Evolutionary conservation across 345 rosid species (phyloP).

Genomic region (Nasturtium officinale): DNA sequence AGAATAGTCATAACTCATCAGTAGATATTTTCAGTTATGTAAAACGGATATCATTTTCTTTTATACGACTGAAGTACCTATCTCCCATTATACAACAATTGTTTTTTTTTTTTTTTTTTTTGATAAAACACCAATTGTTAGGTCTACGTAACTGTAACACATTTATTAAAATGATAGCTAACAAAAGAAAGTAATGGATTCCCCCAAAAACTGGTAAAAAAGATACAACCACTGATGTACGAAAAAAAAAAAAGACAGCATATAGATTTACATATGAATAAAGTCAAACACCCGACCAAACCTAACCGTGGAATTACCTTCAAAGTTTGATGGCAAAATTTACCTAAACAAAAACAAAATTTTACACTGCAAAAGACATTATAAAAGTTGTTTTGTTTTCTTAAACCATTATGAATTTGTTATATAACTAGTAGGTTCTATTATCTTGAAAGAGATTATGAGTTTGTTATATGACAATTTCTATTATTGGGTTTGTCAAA

Average conservation of each 20-base stretch:
- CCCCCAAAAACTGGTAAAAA: background rate
- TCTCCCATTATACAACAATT: background rate
- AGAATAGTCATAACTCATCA: background rate
- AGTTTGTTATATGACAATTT: background rate
- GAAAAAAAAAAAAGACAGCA: too few relatives aligned
- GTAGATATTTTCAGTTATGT: background rate
- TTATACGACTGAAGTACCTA: background rate
- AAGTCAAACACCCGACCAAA: constrained; percentile 5
- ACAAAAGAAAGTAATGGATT: background rate
- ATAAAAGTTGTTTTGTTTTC: background rate
- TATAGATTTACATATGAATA: background rate
- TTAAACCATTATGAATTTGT: background rate
- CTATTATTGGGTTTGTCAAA: constrained; percentile 1
- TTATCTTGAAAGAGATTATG: background rate
- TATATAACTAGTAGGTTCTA: background rate
- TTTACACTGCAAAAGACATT: background rate
- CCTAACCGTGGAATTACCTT: background rate
- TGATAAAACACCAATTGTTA: background rate
- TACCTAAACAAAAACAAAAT: background rate
- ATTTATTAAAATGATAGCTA: background rate
- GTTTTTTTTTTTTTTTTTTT: too few relatives aligned
- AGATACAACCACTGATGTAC: background rate
- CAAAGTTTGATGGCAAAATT: background rate
- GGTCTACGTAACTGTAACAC: background rate
- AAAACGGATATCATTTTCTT: background rate